Evolutionary conservation across 441 rosid species (phyloP), one percentile per base, ranked within the genome.

Genomic region (Euphorbia schlechtendalii): DNA sequence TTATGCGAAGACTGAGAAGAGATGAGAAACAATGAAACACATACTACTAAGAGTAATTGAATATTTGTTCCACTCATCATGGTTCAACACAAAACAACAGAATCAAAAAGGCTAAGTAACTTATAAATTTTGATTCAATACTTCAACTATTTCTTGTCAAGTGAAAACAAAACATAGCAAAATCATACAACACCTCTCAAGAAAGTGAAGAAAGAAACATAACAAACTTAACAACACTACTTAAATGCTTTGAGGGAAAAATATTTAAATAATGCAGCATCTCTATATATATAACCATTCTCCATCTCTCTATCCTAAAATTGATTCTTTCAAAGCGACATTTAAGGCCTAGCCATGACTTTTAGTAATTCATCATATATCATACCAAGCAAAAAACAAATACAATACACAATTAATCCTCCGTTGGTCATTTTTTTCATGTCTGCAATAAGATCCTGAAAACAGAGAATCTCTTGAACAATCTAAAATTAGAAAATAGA

Each of bases 401-500:
- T n/a, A n/a, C 32, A 24, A 43, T 34, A 18, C 27, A 38, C 28
- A 17, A 63, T 36, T 62, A 21, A 62, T 62, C 65, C 65, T 28
- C 17, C 4, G 30, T 27, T 27, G 4, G 30, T 1, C 30, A 27
- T 1, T 27, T 27, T 27, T 27, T 14, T 25, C 66, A 63, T 51
- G 14, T 3, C 28, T 38, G 53, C 24, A 6, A 25, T 25, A 20
- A 30, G n/a, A 27, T 49, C 56, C 43, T 28, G 7, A 34, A 27
- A 15, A 43, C 49, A 46, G 38, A 45, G 17, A 49, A 9, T 20
- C 10, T 8, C 55, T 52, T 52, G 28, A 54, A 54, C 57, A 54
- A 24, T 54, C 57, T 54, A 0, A 12, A 54, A 3, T 54, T 5
- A 54, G n/a, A 54, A 22, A 24, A 9, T 52, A n/a, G n/a, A n/a